Base-by-base conservation (phyloP, 2,329 filamentous ascomycete species). In the Fusarium redolens region DNA sequence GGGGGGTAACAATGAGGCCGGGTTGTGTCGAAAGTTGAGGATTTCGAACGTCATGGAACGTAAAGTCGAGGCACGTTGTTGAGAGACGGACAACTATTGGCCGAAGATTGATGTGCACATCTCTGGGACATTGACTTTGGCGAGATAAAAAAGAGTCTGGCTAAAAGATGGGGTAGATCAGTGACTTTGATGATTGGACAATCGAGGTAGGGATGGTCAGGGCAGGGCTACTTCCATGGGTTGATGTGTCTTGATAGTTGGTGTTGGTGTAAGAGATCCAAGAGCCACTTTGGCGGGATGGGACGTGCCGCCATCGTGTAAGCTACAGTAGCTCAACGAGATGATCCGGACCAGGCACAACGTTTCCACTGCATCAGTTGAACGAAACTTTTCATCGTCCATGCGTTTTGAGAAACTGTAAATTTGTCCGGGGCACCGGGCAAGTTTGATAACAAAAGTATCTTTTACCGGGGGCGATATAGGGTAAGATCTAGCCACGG, bases 111-210 rank as follows among this genome's bases (percentile, higher is more conserved):
- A 70, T 61, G 68, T 73, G 65, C 71, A 66, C 65, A 66, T 72
- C 68, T 68, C 43, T 65, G 68, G 57, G 65, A 63, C 57, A 71
- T 64, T 71, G 57, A 54, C 61, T 61, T 61, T 65, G 62, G 55
- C 43, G 65, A 71, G 61, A 73, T 61, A 75, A 61, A 71, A 52
- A 64, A 68, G 52, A 61, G 48, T 73, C 61, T 71, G 47, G 61
- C 74, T 75, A 75, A 77, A 78, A 69, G 70, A 77, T 67, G 75
- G 75, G 75, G 74, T 77, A 77, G 50, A 48, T 33, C 41, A 50
- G 56, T 45, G 31, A 20, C 51, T 55, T 38, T 17, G 25, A 8
- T 68, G 33, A 76, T 77, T 76, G 73, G 75, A 56, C 51, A 68
- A 72, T 72, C 54, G 63, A 62, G 60, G 44, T 60, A 62, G 38